A percentile compares a stretch with the other conserved stretches of the same genome.
These are phyloP conservation scores for Zymoseptoria tritici DNA, from an alignment of 2,329 filamentous ascomycete genomes.

Conservation along the genomic window DNA sequence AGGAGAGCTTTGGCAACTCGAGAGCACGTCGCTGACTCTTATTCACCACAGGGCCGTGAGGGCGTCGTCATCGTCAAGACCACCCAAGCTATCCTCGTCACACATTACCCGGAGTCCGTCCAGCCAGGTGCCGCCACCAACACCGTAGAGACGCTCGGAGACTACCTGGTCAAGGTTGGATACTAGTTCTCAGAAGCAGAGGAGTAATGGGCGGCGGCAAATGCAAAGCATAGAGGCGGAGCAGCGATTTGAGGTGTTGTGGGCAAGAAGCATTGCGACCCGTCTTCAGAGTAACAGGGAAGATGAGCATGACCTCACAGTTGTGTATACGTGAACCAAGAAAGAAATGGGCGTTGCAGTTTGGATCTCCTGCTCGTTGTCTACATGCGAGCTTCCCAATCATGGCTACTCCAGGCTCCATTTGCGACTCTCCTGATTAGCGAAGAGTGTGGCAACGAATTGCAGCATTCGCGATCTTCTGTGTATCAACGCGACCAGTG, in stretches of 20 bases:
- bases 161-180: slow-evolving; percentile 72
- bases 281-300: neutral
- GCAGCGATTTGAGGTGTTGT: neutral
- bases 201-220: neutral
- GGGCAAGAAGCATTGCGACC: neutral
- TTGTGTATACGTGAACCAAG: neutral
- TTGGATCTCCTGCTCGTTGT: neutral
- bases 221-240: neutral
- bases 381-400: neutral
- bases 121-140: slow-evolving; percentile 68
- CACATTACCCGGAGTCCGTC: slow-evolving; percentile 69
- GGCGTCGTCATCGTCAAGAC: slow-evolving; percentile 82
- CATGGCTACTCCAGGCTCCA: neutral
- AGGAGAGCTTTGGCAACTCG: no score
- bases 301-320: neutral
- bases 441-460: neutral
- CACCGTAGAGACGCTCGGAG: slow-evolving; percentile 74
- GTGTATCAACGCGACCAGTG: neutral
- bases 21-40: no score
- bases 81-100: slow-evolving; percentile 78
- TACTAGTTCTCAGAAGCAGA: slow-evolving; percentile 48
- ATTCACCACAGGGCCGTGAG: slow-evolving; percentile 57
- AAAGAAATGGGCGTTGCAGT: neutral
- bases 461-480: neutral
- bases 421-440: neutral